These are phyloP conservation scores for Nakataea oryzae DNA, from an alignment of 2,329 filamentous ascomycete species.

Conservation along the genomic window DNA sequence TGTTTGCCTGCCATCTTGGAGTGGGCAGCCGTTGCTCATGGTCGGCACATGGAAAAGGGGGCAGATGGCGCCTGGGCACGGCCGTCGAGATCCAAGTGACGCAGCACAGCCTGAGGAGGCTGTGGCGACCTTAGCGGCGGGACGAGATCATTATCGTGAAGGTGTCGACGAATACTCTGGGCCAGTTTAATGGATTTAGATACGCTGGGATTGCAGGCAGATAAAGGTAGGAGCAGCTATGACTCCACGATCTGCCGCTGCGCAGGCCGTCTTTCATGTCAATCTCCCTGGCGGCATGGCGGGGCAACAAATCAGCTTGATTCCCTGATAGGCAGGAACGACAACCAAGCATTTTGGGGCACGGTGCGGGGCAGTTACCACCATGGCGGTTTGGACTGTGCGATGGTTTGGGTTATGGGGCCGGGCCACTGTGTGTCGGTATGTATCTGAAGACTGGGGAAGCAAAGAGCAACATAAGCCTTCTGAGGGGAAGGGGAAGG, in stretches of 20 bases:
- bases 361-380: neutral
- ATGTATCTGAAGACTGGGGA: no score
- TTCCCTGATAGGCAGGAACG: neutral
- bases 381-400: neutral
- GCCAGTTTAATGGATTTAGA: no score
- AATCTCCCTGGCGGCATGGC: neutral
- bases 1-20: slow-evolving; percentile 41
- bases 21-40: slow-evolving; percentile 8
- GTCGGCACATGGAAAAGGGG: neutral
- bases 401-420: no score
- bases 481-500: no score
- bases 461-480: no score
- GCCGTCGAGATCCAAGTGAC: slow-evolving; percentile 14
- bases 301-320: neutral
- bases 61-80: no score
- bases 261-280: neutral
- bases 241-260: neutral
- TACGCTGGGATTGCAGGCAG: neutral
- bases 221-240: neutral
- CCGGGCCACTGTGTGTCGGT: no score
- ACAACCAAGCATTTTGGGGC: neutral
- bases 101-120: slow-evolving; percentile 40
- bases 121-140: slow-evolving; percentile 32
- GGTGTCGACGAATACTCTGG: no score
- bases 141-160: slow-evolving; percentile 30